Evolutionary conservation across 805 yeast species (phyloP).

Genomic region (Starmerella stigmatis): DNA sequence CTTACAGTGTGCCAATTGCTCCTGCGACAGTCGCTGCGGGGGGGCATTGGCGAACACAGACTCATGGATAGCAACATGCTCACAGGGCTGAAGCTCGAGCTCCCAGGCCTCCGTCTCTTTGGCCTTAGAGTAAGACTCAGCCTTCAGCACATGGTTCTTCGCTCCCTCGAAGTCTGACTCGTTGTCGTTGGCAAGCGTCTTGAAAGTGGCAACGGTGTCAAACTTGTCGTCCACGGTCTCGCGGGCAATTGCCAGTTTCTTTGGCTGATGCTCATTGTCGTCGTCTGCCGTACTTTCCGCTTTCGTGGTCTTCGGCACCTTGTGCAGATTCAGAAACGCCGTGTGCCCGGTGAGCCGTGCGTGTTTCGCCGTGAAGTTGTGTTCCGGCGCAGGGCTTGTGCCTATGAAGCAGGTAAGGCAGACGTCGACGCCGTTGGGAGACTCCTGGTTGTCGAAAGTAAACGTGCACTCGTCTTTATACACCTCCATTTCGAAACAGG

Average conservation of each 20-base stretch:
- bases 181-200: constrained; percentile 29
- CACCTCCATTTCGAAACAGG: constrained; percentile 39
- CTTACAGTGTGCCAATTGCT: constrained; percentile 28
- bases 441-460: constrained; percentile 60
- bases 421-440: constrained; percentile 54
- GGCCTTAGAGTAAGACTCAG: constrained; percentile 49
- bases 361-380: constrained; percentile 54
- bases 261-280: constrained; percentile 35
- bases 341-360: constrained; percentile 42
- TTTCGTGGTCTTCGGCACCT: constrained; percentile 44
- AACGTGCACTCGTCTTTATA: constrained; percentile 86
- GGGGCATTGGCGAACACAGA: constrained; percentile 6
- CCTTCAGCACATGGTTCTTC: constrained; percentile 40
- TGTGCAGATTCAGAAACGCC: constrained; percentile 49
- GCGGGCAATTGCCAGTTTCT: constrained; percentile 59
- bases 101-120: constrained; percentile 88
- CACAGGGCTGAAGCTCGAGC: constrained; percentile 70
- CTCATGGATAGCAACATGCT: constrained; percentile 51
- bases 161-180: constrained; percentile 12
- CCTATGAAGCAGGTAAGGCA: constrained; percentile 55
- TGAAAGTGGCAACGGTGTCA: constrained; percentile 38
- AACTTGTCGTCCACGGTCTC: constrained; percentile 53
- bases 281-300: constrained; percentile 39
- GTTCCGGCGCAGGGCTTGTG: constrained; percentile 50
- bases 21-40: constrained; percentile 3